A percentile compares a stretch with the other conserved stretches of the same genome.
phyloP scores from a whole-genome alignment of 148 eudicot species.

The Camellia japonica region DNA sequence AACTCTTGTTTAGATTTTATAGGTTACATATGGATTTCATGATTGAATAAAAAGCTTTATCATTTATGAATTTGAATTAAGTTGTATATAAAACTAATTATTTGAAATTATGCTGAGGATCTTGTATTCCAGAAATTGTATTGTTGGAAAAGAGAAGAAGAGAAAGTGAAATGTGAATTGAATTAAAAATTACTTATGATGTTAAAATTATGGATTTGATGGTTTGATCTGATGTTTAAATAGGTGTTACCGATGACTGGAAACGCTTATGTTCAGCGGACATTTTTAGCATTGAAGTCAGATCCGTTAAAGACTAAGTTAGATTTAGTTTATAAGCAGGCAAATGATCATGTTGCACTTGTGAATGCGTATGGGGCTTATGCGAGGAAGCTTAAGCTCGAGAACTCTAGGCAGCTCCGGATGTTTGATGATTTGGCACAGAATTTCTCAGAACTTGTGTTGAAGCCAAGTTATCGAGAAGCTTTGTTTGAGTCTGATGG shows the following conservation, averaged over 20 bases:
- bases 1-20: too few relatives aligned
- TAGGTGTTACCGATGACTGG: slow-evolving; percentile 63
- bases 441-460: slow-evolving; percentile 50
- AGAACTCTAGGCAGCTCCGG: slow-evolving; percentile 67
- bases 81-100: too few relatives aligned
- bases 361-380: slow-evolving; percentile 83
- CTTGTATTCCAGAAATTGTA: not conserved
- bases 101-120: too few relatives aligned
- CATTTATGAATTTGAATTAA: too few relatives aligned
- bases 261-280: slow-evolving; percentile 57
- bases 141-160: not conserved
- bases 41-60: too few relatives aligned
- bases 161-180: not conserved
- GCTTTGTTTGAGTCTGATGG: slow-evolving; percentile 73
- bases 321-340: slow-evolving; percentile 77
- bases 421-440: slow-evolving; percentile 75
- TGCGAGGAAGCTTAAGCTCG: slow-evolving; percentile 84
- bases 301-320: slow-evolving; percentile 80
- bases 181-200: not conserved
- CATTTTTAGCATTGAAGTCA: slow-evolving; percentile 76
- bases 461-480: slow-evolving; percentile 58
- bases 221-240: slow-evolving; percentile 13
- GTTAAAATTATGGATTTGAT: not conserved
- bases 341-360: slow-evolving; percentile 71
- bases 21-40: too few relatives aligned